These are phyloP conservation scores for Penicillium canescens DNA, from an alignment of 495 filamentous ascomycete species.

Conservation along the genomic window DNA sequence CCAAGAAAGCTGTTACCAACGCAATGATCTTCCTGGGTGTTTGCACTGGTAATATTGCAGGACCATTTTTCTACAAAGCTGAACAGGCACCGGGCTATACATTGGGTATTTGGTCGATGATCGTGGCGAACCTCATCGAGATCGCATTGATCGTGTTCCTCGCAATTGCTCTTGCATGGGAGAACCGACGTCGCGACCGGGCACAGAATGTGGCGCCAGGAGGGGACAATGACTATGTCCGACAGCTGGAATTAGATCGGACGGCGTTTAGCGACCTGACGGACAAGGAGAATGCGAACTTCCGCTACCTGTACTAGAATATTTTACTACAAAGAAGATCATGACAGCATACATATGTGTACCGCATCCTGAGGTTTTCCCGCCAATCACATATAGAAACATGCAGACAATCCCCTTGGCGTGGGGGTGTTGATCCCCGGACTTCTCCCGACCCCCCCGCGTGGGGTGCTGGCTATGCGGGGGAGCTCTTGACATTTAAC, in stretches of 20 bases:
- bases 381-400: background rate
- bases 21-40: constrained; percentile 50
- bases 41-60: constrained; percentile 47
- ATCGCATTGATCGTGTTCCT: constrained; percentile 40
- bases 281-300: constrained; percentile 52
- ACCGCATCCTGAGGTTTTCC: background rate
- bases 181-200: constrained; percentile 50
- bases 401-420: background rate
- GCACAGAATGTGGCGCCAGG: constrained; percentile 28
- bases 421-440: constrained; percentile 16
- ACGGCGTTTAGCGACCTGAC: constrained; percentile 57
- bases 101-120: constrained; percentile 55
- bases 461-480: constrained; percentile 17
- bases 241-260: constrained; percentile 39
- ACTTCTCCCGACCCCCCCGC: constrained; percentile 19
- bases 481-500: background rate
- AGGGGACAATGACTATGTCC: constrained; percentile 21
- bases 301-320: constrained; percentile 24
- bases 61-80: constrained; percentile 58
- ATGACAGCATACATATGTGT: no score
- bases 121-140: constrained; percentile 51
- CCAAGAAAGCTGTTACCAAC: constrained; percentile 58
- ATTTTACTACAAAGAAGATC: no score
- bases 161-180: constrained; percentile 37
- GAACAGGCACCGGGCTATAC: constrained; percentile 48